These are phyloP conservation scores for Cucurbita argyrosperma DNA, from an alignment of 306 rosid genomes.

Conservation along the genomic window DNA sequence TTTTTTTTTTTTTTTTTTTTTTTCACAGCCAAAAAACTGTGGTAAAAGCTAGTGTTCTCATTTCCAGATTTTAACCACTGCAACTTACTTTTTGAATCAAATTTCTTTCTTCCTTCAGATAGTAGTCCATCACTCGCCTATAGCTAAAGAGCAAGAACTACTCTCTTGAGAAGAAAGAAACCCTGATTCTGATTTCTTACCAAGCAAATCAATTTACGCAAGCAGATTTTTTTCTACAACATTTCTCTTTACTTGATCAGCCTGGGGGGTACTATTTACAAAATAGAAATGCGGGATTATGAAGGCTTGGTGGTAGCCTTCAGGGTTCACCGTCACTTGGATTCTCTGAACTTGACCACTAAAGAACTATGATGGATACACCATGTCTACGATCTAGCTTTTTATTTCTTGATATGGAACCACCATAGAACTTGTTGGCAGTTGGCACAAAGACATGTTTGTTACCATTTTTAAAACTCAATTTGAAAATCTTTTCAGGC, in stretches of 20 bases:
- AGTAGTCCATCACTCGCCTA: no score
- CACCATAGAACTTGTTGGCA: neutral
- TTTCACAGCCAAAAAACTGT: no score
- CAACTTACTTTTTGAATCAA: no score
- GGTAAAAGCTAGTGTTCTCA: no score
- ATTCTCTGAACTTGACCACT: neutral
- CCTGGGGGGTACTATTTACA: no score
- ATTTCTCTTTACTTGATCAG: neutral
- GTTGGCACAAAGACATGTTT: neutral
- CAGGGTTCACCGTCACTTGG: neutral
- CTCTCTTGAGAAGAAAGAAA: neutral
- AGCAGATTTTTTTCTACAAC: neutral
- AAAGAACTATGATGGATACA: neutral
- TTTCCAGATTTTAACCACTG: no score
- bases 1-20: no score
- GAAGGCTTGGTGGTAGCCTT: neutral
- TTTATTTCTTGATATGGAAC: neutral
- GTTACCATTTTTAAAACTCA: neutral
- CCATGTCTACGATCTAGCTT: neutral
- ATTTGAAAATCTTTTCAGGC: neutral
- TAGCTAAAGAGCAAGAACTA: no score
- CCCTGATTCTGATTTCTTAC: neutral
- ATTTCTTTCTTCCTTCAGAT: no score
- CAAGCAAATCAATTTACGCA: neutral
- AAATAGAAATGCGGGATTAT: neutral